phyloP scores from a whole-genome alignment of 805 yeast species.

The Metschnikowia santaceciliae region DNA sequence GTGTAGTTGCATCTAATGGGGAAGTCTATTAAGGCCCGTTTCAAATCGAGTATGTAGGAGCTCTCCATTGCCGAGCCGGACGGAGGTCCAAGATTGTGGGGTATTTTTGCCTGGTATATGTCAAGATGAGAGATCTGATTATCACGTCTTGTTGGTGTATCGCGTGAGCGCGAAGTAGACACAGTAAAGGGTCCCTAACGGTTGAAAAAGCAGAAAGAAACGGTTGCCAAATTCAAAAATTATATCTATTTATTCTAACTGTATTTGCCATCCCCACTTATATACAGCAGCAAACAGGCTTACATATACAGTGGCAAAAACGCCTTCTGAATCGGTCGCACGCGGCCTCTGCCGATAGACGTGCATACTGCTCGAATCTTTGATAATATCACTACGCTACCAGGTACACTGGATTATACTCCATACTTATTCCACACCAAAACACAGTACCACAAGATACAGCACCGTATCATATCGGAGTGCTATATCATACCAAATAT shows the following conservation, averaged over 20 bases:
- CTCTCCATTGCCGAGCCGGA: conserved; percentile 3
- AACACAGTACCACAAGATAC: too few relatives aligned
- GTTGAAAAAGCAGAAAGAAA: neutral
- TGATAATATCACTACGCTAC: neutral
- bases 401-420: too few relatives aligned
- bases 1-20: conserved; percentile 32
- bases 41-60: conserved; percentile 9
- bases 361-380: conserved; percentile 1
- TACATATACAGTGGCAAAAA: neutral
- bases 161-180: neutral
- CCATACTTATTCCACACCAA: neutral
- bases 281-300: neutral
- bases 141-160: neutral
- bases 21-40: conserved; percentile 35
- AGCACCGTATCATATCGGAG: too few relatives aligned
- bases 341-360: conserved; percentile 1
- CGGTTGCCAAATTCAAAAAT: too few relatives aligned
- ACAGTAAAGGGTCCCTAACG: neutral
- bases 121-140: neutral
- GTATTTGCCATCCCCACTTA: neutral
- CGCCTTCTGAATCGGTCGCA: neutral
- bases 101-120: neutral
- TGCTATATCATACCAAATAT: too few relatives aligned
- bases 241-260: neutral
- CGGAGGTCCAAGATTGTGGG: neutral